Percentiles rank a stretch among this genome's conserved stretches.
Evolutionary conservation across 768 basidiomycete genomes (phyloP).

Genomic region (Hygrocybe coccinea): DNA sequence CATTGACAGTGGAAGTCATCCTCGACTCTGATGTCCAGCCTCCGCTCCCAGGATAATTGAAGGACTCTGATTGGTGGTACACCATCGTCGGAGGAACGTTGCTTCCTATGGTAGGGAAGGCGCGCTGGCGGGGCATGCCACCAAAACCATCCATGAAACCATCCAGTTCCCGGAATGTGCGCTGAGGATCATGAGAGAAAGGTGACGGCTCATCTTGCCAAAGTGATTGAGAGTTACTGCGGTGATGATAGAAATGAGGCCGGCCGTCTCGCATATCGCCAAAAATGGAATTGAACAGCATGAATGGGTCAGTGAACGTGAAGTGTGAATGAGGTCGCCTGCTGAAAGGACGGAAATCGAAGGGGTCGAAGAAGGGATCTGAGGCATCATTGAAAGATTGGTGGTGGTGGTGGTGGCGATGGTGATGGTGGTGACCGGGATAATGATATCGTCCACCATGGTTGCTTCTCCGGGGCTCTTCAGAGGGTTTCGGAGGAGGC

Average conservation of each 20-base stretch:
- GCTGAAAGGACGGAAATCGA: conserved; percentile 40
- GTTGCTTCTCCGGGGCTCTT: conserved; percentile 17
- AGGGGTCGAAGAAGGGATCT: conserved; percentile 28
- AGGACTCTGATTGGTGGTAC: background rate
- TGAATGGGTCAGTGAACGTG: conserved; percentile 69
- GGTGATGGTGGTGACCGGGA: conserved; percentile 19
- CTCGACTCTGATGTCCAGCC: conserved; percentile 53
- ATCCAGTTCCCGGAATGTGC: conserved; percentile 21
- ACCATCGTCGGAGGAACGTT: conserved; percentile 10
- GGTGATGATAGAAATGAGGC: conserved; percentile 28
- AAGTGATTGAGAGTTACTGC: background rate
- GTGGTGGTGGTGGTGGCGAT: conserved; percentile 2
- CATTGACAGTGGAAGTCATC: conserved; percentile 56
- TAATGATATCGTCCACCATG: conserved; percentile 20
- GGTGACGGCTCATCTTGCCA: background rate
- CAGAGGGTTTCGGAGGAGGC: conserved; percentile 54
- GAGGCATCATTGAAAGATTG: background rate
- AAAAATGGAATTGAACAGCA: conserved; percentile 69
- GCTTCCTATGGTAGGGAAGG: conserved; percentile 14
- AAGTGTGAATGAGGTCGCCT: conserved; percentile 33
- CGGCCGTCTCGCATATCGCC: conserved; percentile 35
- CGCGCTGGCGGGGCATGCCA: conserved; percentile 22
- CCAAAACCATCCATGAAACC: conserved; percentile 27
- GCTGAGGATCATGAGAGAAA: background rate
- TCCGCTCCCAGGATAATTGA: conserved; percentile 7